Percentiles rank a stretch among this genome's conserved stretches.
phyloP scores from a whole-genome alignment of 306 rosid species.

The Fagus sylvatica region DNA sequence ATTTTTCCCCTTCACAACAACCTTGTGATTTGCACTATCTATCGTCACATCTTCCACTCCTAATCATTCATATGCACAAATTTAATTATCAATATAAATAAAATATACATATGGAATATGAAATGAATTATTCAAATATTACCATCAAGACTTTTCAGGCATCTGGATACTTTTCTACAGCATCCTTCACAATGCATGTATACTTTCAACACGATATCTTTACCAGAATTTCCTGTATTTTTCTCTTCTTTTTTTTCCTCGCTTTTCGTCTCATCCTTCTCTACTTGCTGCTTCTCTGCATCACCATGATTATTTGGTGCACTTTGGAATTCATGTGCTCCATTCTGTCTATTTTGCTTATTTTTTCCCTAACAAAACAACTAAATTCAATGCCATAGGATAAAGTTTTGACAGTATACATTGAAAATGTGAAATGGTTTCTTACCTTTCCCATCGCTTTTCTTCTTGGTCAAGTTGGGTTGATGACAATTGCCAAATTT shows the following conservation, averaged over 20 bases:
- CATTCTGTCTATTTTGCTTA: neutral
- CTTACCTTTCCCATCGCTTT: neutral
- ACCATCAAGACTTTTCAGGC: conserved; percentile 66
- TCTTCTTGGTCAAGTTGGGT: neutral
- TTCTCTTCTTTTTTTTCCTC: conserved; percentile 10
- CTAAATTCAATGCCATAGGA: neutral
- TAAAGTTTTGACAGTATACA: neutral
- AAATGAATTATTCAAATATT: neutral
- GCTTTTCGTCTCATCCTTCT: neutral
- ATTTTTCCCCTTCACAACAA: conserved; percentile 54
- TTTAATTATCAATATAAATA: neutral
- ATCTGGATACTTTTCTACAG: conserved; percentile 44
- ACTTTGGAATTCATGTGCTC: neutral
- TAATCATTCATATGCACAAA: conserved; percentile 9
- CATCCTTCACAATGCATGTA: conserved; percentile 81
- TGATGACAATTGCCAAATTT: neutral
- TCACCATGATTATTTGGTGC: neutral
- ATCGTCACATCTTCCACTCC: conserved; percentile 59
- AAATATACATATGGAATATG: neutral
- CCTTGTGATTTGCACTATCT: conserved; percentile 53
- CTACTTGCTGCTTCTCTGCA: neutral
- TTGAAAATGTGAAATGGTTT: neutral
- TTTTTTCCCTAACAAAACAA: neutral
- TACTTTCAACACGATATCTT: conserved; percentile 62
- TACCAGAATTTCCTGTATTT: neutral